Percentiles rank a stretch among this genome's conserved stretches.
Evolutionary conservation across 257 asterid genomes (phyloP).

Genomic region (Solanum stenotomum): DNA sequence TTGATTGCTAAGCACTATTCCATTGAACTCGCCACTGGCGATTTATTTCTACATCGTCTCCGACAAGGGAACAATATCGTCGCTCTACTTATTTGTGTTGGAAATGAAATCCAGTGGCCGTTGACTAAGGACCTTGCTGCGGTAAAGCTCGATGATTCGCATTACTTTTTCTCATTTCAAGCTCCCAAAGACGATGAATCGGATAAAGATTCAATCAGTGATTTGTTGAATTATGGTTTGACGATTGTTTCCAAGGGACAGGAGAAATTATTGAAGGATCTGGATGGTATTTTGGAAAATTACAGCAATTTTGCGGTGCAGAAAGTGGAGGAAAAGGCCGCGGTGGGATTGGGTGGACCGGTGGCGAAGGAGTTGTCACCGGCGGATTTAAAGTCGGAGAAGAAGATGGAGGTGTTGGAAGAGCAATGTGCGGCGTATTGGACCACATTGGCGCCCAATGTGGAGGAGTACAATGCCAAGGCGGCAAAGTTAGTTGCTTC

Average conservation of each 20-base stretch:
- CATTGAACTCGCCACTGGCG: not conserved
- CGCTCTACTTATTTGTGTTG: conserved; percentile 60
- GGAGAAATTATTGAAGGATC: conserved; percentile 44
- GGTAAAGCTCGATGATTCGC: conserved; percentile 9
- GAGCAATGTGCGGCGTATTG: conserved; percentile 85
- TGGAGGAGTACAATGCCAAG: conserved; percentile 84
- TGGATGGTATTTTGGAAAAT: conserved; percentile 51
- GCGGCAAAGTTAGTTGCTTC: conserved; percentile 72
- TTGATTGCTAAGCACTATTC: conserved; percentile 49
- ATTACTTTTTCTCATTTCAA: not conserved
- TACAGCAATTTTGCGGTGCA: conserved; percentile 57
- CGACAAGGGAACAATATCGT: not conserved
- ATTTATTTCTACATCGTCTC: not conserved
- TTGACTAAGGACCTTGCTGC: conserved; percentile 69
- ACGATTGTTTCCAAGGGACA: conserved; percentile 64
- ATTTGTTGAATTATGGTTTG: conserved; percentile 55
- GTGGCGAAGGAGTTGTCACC: conserved; percentile 39
- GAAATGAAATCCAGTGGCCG: conserved; percentile 76
- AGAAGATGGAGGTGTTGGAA: conserved; percentile 62
- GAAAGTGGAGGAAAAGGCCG: conserved; percentile 47
- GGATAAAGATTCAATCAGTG: not conserved
- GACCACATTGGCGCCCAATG: conserved; percentile 94
- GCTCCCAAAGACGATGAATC: not conserved
- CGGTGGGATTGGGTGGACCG: conserved; percentile 29
- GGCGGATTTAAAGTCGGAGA: conserved; percentile 42